Base-by-base conservation (phyloP, 371 early-diverging fungal genomes). In the Gilbertella persicaria region DNA sequence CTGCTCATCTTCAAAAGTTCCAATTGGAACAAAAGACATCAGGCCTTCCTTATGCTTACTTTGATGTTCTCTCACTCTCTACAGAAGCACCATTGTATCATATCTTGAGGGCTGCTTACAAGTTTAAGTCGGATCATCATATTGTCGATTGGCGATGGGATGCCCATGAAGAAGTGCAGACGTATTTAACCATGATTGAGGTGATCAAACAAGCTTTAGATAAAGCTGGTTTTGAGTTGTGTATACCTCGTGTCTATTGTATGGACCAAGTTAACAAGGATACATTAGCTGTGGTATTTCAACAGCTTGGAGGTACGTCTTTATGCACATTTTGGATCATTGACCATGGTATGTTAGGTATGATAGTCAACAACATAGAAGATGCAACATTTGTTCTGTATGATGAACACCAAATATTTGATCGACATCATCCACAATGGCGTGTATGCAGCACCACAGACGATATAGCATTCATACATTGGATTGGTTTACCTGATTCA, bases 401-500 rank as follows among this genome's bases (percentile, higher is more conserved):
- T 51, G 55, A 50, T 21, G 53, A 56, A 36, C 61, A 51, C 33
- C 41, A 48, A 19, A 21, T 23, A 1, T 20, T 60, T 16, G 61
- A 60, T 21, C 38, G 36, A 35, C 29, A 52, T 35, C 58, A 50
- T 24, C 64, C 33, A 29, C 36, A 21, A 29, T 60, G 46, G 48
- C 66, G 73, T n/a, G n/a, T 40, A 25, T 51, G 19, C 52, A 61
- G 29, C 20, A 47, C 14, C 28, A 55, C 50, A 41, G 45, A 71
- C 23, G 66, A 64, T 21, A 69, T 74, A 73, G 72, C 21, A 73
- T 60, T 84, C 0, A 70, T 92, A 1, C 92, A 92, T 59, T 85
- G 84, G 75, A 72, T 85, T 75, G 82, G 84, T 51, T 76, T 84
- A 40, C 92, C 92, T 4, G 89, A 86, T 54, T 90, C 92, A 3